Conservation (phyloP, 108 stramenopile species). For the Chaetoceros muelleri region DNA sequence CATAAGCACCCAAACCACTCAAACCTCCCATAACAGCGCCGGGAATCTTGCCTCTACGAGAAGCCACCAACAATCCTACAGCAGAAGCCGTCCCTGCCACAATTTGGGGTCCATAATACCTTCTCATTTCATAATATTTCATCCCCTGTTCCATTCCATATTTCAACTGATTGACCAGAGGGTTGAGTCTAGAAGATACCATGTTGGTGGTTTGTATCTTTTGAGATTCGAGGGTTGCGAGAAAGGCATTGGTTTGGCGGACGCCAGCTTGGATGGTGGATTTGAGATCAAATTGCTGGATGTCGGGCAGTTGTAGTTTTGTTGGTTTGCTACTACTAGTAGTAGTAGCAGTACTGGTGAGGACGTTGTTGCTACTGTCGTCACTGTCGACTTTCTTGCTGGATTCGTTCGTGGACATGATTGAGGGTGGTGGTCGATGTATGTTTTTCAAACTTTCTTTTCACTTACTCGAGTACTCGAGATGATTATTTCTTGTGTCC, state of each 20-base stretch:
- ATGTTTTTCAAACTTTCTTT: too few species aligned
- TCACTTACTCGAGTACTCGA: too few species aligned
- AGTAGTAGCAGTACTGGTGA: too few species aligned
- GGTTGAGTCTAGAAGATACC: slow-evolving; percentile 14
- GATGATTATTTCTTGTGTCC: too few species aligned
- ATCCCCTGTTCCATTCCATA: slow-evolving; percentile 9
- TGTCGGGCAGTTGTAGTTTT: too few species aligned
- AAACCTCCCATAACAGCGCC: slow-evolving; percentile 16
- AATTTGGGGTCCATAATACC: slow-evolving; percentile 24
- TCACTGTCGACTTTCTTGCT: too few species aligned
- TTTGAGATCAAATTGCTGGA: background rate
- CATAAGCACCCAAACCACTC: slow-evolving; percentile 25
- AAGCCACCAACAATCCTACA: slow-evolving; percentile 16
- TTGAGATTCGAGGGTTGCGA: slow-evolving; percentile 20
- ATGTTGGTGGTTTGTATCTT: slow-evolving; percentile 11
- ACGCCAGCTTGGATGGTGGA: slow-evolving; percentile 12
- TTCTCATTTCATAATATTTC: slow-evolving; percentile 16
- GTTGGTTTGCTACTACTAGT: too few species aligned
- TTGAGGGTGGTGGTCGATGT: too few species aligned
- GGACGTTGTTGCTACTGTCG: too few species aligned
- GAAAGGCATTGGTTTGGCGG: slow-evolving; percentile 12
- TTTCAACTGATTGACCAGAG: slow-evolving; percentile 11
- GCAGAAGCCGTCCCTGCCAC: slow-evolving; percentile 17
- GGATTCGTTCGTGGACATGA: too few species aligned
- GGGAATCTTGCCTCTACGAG: slow-evolving; percentile 22